Percentiles rank a stretch among this genome's conserved stretches.
These are phyloP conservation scores for Beauveria bassiana DNA, from an alignment of 2,329 filamentous ascomycete species.

Conservation along the genomic window DNA sequence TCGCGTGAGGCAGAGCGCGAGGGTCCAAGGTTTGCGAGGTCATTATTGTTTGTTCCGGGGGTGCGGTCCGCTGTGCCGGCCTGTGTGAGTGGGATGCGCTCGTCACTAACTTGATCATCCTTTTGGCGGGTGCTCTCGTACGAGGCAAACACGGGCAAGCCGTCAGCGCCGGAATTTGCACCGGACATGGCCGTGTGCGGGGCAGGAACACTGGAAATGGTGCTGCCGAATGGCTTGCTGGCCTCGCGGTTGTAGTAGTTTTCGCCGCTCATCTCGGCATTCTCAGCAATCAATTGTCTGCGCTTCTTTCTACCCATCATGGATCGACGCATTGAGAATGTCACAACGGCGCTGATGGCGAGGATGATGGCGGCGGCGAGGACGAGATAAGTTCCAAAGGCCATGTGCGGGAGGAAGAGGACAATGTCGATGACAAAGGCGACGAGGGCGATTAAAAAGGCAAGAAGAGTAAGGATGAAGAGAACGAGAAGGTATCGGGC, in stretches of 20 bases:
- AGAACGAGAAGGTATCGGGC: conserved; percentile 77
- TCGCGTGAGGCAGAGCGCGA: conserved; percentile 43
- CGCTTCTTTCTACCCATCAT: conserved; percentile 88
- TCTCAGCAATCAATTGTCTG: conserved; percentile 83
- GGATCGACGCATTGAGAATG: conserved; percentile 90
- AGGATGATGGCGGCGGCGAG: conserved; percentile 83
- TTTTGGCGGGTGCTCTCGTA: conserved; percentile 58
- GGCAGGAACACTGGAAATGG: conserved; percentile 45
- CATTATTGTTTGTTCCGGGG: conserved; percentile 35
- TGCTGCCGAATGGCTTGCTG: conserved; percentile 33
- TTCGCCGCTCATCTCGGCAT: conserved; percentile 94
- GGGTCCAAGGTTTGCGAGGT: conserved; percentile 28
- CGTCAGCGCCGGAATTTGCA: conserved; percentile 42
- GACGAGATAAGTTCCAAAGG: conserved; percentile 92
- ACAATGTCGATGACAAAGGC: conserved; percentile 91
- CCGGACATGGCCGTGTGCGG: conserved; percentile 51
- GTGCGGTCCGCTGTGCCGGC: conserved; percentile 53
- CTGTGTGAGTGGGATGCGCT: conserved; percentile 62
- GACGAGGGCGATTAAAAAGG: conserved; percentile 73
- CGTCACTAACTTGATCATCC: conserved; percentile 56
- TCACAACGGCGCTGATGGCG: conserved; percentile 71
- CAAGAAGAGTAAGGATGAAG: conserved; percentile 79
- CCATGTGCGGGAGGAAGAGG: conserved; percentile 86
- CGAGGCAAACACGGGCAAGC: conserved; percentile 49
- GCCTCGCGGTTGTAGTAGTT: conserved; percentile 75